Evolutionary conservation across 176 grass and related monocot genomes (phyloP).

Genomic region (Echinochloa phyllopogon): DNA sequence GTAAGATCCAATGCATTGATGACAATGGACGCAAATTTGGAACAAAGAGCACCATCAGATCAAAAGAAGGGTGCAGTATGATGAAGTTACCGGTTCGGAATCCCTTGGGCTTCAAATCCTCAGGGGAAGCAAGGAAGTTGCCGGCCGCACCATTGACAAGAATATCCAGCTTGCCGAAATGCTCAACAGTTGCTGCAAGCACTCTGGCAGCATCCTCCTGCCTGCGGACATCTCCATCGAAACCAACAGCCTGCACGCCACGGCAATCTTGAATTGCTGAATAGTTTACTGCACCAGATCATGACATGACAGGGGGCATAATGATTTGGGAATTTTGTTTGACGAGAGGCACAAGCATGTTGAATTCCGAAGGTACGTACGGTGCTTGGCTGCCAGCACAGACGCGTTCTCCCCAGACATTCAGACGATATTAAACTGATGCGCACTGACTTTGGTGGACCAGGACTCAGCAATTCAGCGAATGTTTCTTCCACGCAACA

Average conservation of each 20-base stretch:
- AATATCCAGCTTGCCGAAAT: constrained; percentile 85
- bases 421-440: neutral
- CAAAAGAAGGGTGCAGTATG: neutral
- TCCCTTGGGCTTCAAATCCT: constrained; percentile 92
- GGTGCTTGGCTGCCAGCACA: neutral
- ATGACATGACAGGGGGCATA: neutral
- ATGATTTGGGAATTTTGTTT: neutral
- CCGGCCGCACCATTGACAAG: constrained; percentile 92
- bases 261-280: neutral
- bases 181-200: constrained; percentile 57
- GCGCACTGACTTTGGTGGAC: neutral
- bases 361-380: neutral
- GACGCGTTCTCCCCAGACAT: neutral
- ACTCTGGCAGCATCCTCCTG: constrained; percentile 83
- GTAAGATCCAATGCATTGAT: neutral
- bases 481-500: neutral
- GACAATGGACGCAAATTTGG: neutral
- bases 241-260: constrained; percentile 73
- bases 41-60: neutral
- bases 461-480: neutral
- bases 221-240: constrained; percentile 89
- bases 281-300: neutral
- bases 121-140: constrained; percentile 92
- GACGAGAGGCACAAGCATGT: neutral
- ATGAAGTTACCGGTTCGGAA: constrained; percentile 75